Evolutionary conservation across 2,329 filamentous ascomycete species (phyloP), one percentile per base, ranked within the genome.

Genomic region (Colletotrichum musicola): DNA sequence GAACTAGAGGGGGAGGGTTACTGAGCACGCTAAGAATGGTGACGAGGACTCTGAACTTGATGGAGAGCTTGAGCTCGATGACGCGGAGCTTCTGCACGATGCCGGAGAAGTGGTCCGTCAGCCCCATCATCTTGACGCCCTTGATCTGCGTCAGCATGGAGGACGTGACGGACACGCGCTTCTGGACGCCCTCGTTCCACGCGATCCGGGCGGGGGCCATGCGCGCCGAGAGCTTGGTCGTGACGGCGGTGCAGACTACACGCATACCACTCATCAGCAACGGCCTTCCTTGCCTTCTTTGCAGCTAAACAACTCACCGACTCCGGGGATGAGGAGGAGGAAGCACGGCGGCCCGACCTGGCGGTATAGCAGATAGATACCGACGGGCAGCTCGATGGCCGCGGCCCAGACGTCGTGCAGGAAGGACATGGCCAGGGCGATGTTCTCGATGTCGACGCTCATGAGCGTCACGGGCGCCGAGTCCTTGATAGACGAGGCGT

Each of bases 81-180:
- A 78, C 72, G 13, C 82, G 75, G 0, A 83, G 69, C 13, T 73
- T 62, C 44, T 82, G 81, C 1, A 83, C 66, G 16, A 76, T 73
- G 1, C 69, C 49, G 4, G 73, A 71, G 22, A 83, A 72, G 35
- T 73, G 77, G 30, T 77, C 74, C 1, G 76, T 77, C 4, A 84
- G 74, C 0, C 82, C 83, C 71, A 79, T 80, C 78, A 84, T 82
- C 55, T 84, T 84, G 62, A 84, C 74, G 2, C 79, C 77, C 63
- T 83, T 84, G 70, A 84, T 83, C 12, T 78, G 76, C 4, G 72
- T 73, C 1, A 84, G 75, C 73, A 82, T 81, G n/a, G 73, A 75
- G 6, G 80, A 77, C 0, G 81, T 82, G 30, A 78, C 74, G 1
- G 78, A 76, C 35, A 84, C 77, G 9, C 83, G 78, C 50, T 75